Evolutionary conservation across 2,329 filamentous ascomycete genomes (phyloP), one percentile per base, ranked within the genome.

Genomic region (Atkinsonella hypoxylon): DNA sequence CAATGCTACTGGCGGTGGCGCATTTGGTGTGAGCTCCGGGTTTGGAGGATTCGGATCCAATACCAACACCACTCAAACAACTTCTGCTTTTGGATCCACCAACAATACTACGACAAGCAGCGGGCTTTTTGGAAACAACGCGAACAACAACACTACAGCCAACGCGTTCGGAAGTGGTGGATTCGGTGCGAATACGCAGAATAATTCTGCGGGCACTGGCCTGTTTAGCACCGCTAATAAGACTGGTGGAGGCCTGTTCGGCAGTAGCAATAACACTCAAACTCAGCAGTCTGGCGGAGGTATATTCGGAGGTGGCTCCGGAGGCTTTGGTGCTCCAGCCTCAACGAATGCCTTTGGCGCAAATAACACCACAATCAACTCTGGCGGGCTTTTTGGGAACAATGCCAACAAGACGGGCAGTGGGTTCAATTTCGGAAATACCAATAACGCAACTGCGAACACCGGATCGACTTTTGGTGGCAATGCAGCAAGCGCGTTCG

Each of bases 1-100:
- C 34, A 95, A 91, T 67, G 77, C 79, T 41, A 88, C 85, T 54
- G 89, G 88, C 31, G 85, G 89, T 57, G 89, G 89, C 52, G 87
- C 85, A 8, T 96, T 96, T 66, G 91, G 89, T 17, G 75, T 82
- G 26, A 66, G 65, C 57, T 75, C 74, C 18, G 66, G 67, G 45
- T 74, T 78, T 57, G 72, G 74, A 9, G 76, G 76, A 55, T 77
- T 77, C 49, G 72, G 73, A 30, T 55, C 67, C 34, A 70, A 59
- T 52, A 65, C 64, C 55, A 57, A 57, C 43, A 54, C 60, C 13
- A 53, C 57, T 26, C 59, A 58, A 47, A 55, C 62, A 12, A 54
- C 56, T 26, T 63, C 69, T 55, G 72, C 69, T 11, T 82, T 82
- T 57, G 78, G 78, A 48, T 47, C 62, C 15, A 59, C 52, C 50